phyloP scores from a whole-genome alignment of 805 yeast genomes.

The Candida cerambycidarum region DNA sequence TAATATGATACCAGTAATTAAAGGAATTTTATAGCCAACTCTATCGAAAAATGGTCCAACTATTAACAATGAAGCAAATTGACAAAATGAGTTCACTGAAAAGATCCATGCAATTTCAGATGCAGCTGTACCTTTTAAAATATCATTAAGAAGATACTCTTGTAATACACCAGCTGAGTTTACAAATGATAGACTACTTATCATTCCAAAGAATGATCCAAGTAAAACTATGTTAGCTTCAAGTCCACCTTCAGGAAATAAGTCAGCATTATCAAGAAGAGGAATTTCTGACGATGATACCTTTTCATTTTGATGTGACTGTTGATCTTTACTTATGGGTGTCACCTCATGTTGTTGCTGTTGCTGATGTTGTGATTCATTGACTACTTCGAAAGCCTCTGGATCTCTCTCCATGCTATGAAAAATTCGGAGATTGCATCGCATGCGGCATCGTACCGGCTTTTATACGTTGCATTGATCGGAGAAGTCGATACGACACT shows the following conservation, averaged over 20 bases:
- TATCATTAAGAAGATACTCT: constrained; percentile 17
- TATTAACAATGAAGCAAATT: constrained; percentile 24
- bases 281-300: not conserved
- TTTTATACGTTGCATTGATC: not conserved
- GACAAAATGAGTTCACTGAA: constrained; percentile 24
- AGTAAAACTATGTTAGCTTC: constrained; percentile 20
- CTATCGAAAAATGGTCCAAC: constrained; percentile 29
- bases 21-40: constrained; percentile 23
- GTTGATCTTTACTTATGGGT: no score
- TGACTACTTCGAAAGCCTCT: constrained; percentile 2
- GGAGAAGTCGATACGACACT: no score
- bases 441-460: not conserved
- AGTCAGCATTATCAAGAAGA: constrained; percentile 21
- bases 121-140: constrained; percentile 15
- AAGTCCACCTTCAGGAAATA: constrained; percentile 29
- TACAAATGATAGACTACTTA: constrained; percentile 25
- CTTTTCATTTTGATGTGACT: no score
- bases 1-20: constrained; percentile 19
- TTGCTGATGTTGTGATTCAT: not conserved
- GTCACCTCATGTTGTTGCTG: no score
- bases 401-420: constrained; percentile 6
- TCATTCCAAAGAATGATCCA: constrained; percentile 28
- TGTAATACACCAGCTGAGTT: constrained; percentile 28
- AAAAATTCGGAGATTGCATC: not conserved
- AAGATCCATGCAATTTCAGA: constrained; percentile 30